These are phyloP conservation scores for Lentinus brumalis DNA, from an alignment of 768 basidiomycete genomes.

Conservation along the genomic window DNA sequence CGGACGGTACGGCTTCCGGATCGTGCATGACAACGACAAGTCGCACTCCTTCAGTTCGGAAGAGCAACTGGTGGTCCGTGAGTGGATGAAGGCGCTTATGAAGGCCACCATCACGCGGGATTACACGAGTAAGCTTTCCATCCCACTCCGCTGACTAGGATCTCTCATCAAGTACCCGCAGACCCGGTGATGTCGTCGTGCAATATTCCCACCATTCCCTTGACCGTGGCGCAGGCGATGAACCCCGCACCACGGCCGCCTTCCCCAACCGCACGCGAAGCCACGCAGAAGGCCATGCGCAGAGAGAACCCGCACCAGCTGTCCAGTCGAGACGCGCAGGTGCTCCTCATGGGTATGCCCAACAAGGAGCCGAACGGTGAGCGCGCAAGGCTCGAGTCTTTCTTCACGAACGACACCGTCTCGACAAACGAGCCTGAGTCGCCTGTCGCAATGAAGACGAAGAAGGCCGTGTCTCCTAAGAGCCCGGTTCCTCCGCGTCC, in stretches of 20 bases:
- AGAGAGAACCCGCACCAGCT: conserved; percentile 85
- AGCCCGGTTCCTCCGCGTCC: conserved; percentile 61
- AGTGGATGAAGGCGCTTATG: conserved; percentile 99
- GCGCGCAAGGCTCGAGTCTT: conserved; percentile 53
- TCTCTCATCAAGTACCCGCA: conserved; percentile 35
- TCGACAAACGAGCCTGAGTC: conserved; percentile 36
- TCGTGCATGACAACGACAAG: conserved; percentile 87
- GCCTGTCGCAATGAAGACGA: conserved; percentile 2
- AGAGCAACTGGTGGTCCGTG: conserved; percentile 81
- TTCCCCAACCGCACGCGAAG: conserved; percentile 83
- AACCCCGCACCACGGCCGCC: conserved; percentile 94
- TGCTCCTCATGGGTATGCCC: conserved; percentile 65
- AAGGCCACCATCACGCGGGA: conserved; percentile 96
- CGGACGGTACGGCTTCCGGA: conserved; percentile 92
- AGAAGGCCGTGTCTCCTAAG: conserved; percentile 23
- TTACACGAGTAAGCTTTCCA: conserved; percentile 68
- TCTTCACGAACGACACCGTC: conserved; percentile 49
- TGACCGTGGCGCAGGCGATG: conserved; percentile 95
- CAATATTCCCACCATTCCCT: conserved; percentile 94
- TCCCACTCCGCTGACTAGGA: background rate
- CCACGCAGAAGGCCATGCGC: conserved; percentile 84
- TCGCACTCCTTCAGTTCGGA: conserved; percentile 91
- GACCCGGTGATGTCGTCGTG: conserved; percentile 95
- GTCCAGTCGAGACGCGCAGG: conserved; percentile 74
- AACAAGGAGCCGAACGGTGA: conserved; percentile 44